Percentiles rank a stretch among this genome's conserved stretches.
phyloP scores from a whole-genome alignment of 2,329 filamentous ascomycete genomes.

The Neoascochyta sp. region DNA sequence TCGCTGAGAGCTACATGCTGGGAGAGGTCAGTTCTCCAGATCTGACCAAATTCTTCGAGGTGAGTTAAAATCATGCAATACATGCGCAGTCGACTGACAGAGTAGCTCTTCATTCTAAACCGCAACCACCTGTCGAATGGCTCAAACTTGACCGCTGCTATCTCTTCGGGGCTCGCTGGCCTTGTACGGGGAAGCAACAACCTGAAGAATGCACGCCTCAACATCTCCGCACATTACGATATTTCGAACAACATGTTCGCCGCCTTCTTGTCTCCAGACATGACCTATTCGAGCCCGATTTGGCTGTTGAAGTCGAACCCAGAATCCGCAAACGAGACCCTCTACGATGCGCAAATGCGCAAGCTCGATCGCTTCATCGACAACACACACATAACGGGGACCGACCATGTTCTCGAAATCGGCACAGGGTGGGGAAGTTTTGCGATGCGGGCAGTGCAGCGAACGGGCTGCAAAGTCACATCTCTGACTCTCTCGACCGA shows the following conservation, averaged over 20 bases:
- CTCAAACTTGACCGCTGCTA: constrained; percentile 57
- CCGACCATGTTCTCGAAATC: constrained; percentile 70
- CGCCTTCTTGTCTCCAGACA: constrained; percentile 68
- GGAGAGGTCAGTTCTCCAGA: constrained; percentile 65
- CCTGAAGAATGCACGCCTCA: constrained; percentile 53
- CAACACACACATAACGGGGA: constrained; percentile 59
- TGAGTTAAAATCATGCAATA: constrained; percentile 23
- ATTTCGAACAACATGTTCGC: constrained; percentile 74
- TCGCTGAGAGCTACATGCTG: constrained; percentile 70
- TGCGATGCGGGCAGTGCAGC: constrained; percentile 64
- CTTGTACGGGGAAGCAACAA: constrained; percentile 49
- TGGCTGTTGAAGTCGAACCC: constrained; percentile 52
- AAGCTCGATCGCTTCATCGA: constrained; percentile 65
- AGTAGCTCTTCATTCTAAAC: constrained; percentile 66
- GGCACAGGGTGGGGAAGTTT: constrained; percentile 74
- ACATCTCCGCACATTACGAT: constrained; percentile 71
- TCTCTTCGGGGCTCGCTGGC: constrained; percentile 57
- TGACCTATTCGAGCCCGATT: constrained; percentile 72
- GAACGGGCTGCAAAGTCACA: constrained; percentile 66
- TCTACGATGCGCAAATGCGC: constrained; percentile 64
- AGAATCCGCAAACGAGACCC: constrained; percentile 49
- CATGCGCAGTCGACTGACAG: constrained; percentile 13
- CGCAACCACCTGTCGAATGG: constrained; percentile 62
- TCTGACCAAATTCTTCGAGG: constrained; percentile 65
- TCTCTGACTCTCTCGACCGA: constrained; percentile 65